A percentile compares a stretch with the other conserved stretches of the same genome.
These are phyloP conservation scores for Ensete ventricosum DNA, from an alignment of 176 grass and related monocot genomes.

Conservation along the genomic window DNA sequence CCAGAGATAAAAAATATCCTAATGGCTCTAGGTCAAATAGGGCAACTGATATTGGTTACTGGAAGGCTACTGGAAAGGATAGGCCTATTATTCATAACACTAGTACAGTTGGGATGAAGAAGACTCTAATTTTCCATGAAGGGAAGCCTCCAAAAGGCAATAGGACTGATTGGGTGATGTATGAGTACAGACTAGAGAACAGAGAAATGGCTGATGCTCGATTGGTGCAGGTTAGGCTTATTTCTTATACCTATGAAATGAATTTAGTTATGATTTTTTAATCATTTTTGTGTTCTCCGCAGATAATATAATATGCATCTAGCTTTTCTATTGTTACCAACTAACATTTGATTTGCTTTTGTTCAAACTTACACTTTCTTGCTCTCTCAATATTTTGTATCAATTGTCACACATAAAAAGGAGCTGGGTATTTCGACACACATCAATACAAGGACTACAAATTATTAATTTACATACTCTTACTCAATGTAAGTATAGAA, in stretches of 20 bases:
- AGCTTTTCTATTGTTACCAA: neutral
- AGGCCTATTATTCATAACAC: slow-evolving; percentile 46
- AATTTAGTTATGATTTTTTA: neutral
- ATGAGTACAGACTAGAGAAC: slow-evolving; percentile 75
- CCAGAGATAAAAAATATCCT: slow-evolving; percentile 73
- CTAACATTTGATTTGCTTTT: too few relatives aligned
- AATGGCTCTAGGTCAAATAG: slow-evolving; percentile 64
- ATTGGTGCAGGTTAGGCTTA: slow-evolving; percentile 35
- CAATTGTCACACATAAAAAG: too few relatives aligned
- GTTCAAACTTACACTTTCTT: too few relatives aligned
- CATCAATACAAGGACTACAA: too few relatives aligned
- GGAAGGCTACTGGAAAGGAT: slow-evolving; percentile 90
- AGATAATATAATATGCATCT: neutral
- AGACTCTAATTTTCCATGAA: slow-evolving; percentile 73
- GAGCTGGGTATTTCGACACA: too few relatives aligned
- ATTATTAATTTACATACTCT: too few relatives aligned
- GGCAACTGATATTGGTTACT: slow-evolving; percentile 64
- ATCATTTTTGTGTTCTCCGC: neutral
- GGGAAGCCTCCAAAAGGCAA: slow-evolving; percentile 63
- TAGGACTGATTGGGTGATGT: slow-evolving; percentile 92
- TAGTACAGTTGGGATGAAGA: slow-evolving; percentile 67
- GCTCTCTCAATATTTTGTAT: too few relatives aligned
- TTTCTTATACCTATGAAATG: neutral
- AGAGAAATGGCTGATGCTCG: slow-evolving; percentile 38
- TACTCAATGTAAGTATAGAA: too few relatives aligned